Evolutionary conservation across 2,329 filamentous ascomycete species (phyloP), one percentile per base, ranked within the genome.

Genomic region (Cladorrhinum sp.): DNA sequence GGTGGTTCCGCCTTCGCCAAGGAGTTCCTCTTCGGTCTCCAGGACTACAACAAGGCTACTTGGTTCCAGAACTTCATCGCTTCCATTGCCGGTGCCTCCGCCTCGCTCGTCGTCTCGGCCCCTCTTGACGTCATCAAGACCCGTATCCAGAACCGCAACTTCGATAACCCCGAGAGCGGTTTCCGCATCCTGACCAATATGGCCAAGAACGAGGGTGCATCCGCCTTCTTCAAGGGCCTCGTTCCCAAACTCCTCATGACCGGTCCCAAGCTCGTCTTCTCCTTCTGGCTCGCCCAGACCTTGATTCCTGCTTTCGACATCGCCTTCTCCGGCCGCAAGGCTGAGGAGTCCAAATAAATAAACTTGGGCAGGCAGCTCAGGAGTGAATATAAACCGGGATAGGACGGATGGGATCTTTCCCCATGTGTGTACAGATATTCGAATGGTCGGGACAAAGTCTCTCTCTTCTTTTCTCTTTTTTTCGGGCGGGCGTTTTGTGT

Each of bases 191-290:
- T 99, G 64, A 84, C 86, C 65, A 96, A 92, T 75, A 99, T 99
- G 95, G 85, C 91, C 66, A 91, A 88, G 81, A 86, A 96, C 69
- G 95, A 99, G 78, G 95, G 94, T 21, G 74, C 89, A 61, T 80
- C 83, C 16, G 88, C 89, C 71, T 98, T 99, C 85, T 99, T 99
- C 86, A 99, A 99, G 86, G 95, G 95, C 49, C 79, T 99, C 66
- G 90, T 92, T 55, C 95, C 95, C 65, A 99, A 99, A 89, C 86
- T 99, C 66, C 84, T 99, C 72, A 99, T 99, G 95, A 99, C 95
- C 16, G 96, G 95, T 23, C 95, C 95, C 65, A 99, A 99, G 85
- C 85, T 99, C 63, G 95, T 98, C 65, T 99, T 99, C 82, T 97
- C 93, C 64, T 99, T 99, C 87, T 99, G 95, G 95, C 86, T 99